Percentiles rank a stretch among this genome's conserved stretches.
These are phyloP conservation scores for Phytophthora citricola DNA, from an alignment of 352 stramenopile species.

Conservation along the genomic window DNA sequence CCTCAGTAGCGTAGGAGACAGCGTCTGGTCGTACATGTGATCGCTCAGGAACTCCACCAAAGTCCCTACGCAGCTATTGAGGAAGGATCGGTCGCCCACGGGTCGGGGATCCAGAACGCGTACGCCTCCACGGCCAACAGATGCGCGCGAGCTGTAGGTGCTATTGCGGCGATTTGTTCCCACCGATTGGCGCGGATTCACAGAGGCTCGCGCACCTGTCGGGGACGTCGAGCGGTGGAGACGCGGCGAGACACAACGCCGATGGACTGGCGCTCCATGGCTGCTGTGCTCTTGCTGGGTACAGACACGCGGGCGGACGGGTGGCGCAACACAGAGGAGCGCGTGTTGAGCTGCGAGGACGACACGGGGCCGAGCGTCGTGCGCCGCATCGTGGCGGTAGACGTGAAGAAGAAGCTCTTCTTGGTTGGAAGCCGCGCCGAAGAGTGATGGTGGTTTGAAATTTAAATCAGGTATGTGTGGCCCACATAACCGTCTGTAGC, in stretches of 20 bases:
- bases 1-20: slow-evolving; percentile 92
- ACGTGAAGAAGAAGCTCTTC: background rate
- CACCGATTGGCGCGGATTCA: slow-evolving; percentile 58
- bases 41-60: slow-evolving; percentile 95
- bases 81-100: slow-evolving; percentile 92
- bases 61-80: slow-evolving; percentile 91
- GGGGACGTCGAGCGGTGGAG: slow-evolving; percentile 22
- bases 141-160: slow-evolving; percentile 66
- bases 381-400: slow-evolving; percentile 60
- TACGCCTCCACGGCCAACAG: slow-evolving; percentile 43
- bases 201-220: slow-evolving; percentile 46
- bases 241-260: slow-evolving; percentile 53
- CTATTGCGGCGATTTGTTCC: slow-evolving; percentile 61
- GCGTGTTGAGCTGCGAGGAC: slow-evolving; percentile 85
- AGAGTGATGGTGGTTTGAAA: slow-evolving; percentile 21
- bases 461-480: slow-evolving; percentile 14
- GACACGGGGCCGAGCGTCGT: slow-evolving; percentile 87
- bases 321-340: slow-evolving; percentile 44
- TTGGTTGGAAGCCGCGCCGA: background rate
- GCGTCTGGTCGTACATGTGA: slow-evolving; percentile 91
- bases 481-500: background rate
- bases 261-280: slow-evolving; percentile 68
- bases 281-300: slow-evolving; percentile 40
- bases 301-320: slow-evolving; percentile 65
- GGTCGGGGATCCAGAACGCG: slow-evolving; percentile 84